Evolutionary conservation across 257 asterid genomes (phyloP).

Genomic region (Coffea canephora): DNA sequence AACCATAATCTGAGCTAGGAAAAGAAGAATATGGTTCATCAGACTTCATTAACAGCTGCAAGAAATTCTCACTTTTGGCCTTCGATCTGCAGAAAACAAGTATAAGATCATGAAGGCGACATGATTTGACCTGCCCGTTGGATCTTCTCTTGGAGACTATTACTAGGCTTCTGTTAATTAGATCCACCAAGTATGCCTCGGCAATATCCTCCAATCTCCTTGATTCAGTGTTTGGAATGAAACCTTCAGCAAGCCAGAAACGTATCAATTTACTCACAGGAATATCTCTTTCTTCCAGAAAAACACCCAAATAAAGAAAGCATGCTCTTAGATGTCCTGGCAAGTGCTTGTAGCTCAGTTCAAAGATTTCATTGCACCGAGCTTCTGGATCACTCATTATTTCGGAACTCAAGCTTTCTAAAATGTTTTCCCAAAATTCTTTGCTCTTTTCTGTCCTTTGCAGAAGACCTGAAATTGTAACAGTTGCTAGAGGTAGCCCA

Average conservation of each 20-base stretch:
- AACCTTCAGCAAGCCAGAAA: conserved; percentile 12
- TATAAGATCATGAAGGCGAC: conserved; percentile 11
- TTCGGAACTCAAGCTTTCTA: not conserved
- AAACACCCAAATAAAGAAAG: conserved; percentile 10
- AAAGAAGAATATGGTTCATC: conserved; percentile 6
- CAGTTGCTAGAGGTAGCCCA: conserved; percentile 17
- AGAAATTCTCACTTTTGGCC: not conserved
- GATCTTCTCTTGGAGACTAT: not conserved
- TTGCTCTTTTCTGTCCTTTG: not conserved
- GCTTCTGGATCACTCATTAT: conserved; percentile 5
- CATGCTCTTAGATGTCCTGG: conserved; percentile 6
- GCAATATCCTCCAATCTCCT: conserved; percentile 1
- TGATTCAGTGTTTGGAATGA: not conserved
- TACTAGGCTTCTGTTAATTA: conserved; percentile 7
- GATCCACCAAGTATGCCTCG: not conserved
- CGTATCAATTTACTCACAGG: not conserved
- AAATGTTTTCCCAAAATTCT: conserved; percentile 1
- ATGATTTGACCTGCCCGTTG: conserved; percentile 4
- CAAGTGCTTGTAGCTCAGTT: conserved; percentile 9
- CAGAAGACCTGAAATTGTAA: conserved; percentile 15
- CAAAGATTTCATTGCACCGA: conserved; percentile 12
- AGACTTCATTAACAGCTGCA: not conserved
- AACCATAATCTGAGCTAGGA: not conserved
- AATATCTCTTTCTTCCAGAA: conserved; percentile 7
- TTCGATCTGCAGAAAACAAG: conserved; percentile 3